These are phyloP conservation scores for Cladosporium sp. DNA, from an alignment of 2,329 filamentous ascomycete species.

Conservation along the genomic window DNA sequence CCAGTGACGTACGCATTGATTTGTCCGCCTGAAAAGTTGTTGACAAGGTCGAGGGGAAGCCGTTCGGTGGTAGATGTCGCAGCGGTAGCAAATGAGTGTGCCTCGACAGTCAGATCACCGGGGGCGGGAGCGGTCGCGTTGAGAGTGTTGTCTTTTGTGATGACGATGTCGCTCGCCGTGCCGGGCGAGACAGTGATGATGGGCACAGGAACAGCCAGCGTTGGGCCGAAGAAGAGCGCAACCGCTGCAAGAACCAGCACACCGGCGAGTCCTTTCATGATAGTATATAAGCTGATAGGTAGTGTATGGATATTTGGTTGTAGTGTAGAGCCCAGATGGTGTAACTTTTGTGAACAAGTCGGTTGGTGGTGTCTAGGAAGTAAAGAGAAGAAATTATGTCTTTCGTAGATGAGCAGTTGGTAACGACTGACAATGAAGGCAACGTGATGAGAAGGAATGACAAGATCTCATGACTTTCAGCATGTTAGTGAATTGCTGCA, in stretches of 20 bases:
- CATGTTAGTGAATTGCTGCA: no score
- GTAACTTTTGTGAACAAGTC: no score
- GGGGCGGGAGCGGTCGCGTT: constrained; percentile 18
- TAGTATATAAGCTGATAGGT: background rate
- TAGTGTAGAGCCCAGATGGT: no score
- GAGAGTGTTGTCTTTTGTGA: constrained; percentile 22
- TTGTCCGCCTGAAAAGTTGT: constrained; percentile 35
- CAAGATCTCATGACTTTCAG: no score
- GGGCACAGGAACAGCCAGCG: constrained; percentile 14
- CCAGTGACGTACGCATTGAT: constrained; percentile 45
- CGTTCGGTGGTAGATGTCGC: constrained; percentile 8
- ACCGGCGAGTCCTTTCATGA: background rate
- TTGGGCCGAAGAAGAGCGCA: constrained; percentile 6
- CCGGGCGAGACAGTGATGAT: constrained; percentile 19
- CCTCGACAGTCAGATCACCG: background rate
- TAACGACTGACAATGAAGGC: background rate
- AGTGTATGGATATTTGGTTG: background rate
- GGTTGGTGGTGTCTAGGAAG: no score
- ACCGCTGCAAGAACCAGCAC: background rate
- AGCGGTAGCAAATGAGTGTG: background rate
- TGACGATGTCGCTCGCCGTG: constrained; percentile 18
- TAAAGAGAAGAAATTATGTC: no score
- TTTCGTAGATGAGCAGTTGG: background rate
- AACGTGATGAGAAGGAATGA: background rate
- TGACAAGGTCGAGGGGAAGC: constrained; percentile 33